These are phyloP conservation scores for Endocarpon pusillum DNA, from an alignment of 495 filamentous ascomycete species.

Conservation along the genomic window DNA sequence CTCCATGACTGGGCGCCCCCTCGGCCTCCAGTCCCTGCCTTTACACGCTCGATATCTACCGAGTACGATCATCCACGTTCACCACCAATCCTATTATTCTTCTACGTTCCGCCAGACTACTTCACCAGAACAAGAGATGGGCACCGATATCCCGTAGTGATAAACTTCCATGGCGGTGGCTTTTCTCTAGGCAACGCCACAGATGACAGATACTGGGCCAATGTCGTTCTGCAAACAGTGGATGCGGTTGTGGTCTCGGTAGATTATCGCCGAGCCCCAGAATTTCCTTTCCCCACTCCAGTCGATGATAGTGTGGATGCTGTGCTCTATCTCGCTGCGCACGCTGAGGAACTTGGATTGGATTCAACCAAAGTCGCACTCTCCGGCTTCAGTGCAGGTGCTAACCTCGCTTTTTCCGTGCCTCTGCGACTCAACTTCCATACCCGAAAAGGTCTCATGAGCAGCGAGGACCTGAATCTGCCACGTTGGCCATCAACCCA, in stretches of 20 bases:
- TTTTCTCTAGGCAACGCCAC: slow-evolving; percentile 56
- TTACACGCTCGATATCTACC: slow-evolving; percentile 43
- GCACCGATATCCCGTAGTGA: slow-evolving; percentile 37
- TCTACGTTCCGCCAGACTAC: slow-evolving; percentile 62
- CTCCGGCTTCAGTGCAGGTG: slow-evolving; percentile 77
- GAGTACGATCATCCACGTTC: slow-evolving; percentile 34
- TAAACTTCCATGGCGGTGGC: slow-evolving; percentile 67
- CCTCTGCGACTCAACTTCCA: slow-evolving; percentile 42
- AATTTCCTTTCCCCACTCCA: slow-evolving; percentile 58
- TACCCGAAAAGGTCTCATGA: slow-evolving; percentile 12
- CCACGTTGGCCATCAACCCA: slow-evolving; percentile 23
- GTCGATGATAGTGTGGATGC: slow-evolving; percentile 64
- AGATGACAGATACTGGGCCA: slow-evolving; percentile 57
- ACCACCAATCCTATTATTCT: slow-evolving; percentile 46
- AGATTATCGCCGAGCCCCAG: slow-evolving; percentile 62
- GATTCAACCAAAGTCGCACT: slow-evolving; percentile 49
- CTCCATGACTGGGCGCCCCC: slow-evolving; percentile 55
- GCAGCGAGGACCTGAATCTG: slow-evolving; percentile 5
- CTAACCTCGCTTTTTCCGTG: slow-evolving; percentile 69
- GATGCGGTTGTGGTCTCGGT: slow-evolving; percentile 52
- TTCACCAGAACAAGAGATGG: slow-evolving; percentile 19
- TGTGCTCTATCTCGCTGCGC: slow-evolving; percentile 42
- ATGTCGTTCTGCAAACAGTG: slow-evolving; percentile 33
- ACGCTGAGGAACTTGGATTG: slow-evolving; percentile 37
- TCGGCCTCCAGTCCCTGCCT: slow-evolving; percentile 46